These are phyloP conservation scores for Sedum album DNA, from an alignment of 164 flowering plant species.

Conservation along the genomic window DNA sequence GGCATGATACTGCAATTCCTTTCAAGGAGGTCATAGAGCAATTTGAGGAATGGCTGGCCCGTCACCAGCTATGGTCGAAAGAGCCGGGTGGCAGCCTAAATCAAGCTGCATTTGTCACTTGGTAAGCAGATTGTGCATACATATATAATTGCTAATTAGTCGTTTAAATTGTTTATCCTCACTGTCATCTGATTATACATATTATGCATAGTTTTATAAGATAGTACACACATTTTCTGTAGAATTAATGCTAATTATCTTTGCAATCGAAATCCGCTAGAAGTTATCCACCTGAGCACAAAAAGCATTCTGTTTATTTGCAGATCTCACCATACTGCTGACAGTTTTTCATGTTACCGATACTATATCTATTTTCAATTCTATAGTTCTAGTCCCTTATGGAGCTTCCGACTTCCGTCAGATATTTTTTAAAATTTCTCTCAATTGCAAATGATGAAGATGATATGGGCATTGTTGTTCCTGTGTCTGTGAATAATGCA, in stretches of 20 bases:
- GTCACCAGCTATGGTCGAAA: conserved; percentile 56
- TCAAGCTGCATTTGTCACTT: conserved; percentile 92
- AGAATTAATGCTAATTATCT: background rate
- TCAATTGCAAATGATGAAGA: background rate
- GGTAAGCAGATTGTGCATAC: conserved; percentile 37
- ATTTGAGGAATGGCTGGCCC: conserved; percentile 72
- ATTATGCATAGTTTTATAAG: background rate
- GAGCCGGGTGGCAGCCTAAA: conserved; percentile 37
- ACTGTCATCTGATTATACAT: too few species aligned
- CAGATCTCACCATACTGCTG: background rate
- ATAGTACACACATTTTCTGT: background rate
- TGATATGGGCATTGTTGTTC: background rate
- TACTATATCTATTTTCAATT: background rate
- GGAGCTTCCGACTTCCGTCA: background rate
- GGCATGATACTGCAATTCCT: conserved; percentile 93
- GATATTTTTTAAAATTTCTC: background rate
- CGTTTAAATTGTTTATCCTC: background rate
- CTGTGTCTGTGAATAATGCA: background rate
- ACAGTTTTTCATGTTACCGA: background rate
- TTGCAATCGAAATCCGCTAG: too few species aligned
- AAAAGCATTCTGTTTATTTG: too few species aligned
- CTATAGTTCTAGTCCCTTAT: background rate
- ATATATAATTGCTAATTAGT: background rate
- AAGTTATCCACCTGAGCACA: too few species aligned
- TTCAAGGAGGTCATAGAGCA: conserved; percentile 65